Base-by-base conservation (phyloP, 2,329 filamentous ascomycete genomes). In the Trichoderma lentiforme region DNA sequence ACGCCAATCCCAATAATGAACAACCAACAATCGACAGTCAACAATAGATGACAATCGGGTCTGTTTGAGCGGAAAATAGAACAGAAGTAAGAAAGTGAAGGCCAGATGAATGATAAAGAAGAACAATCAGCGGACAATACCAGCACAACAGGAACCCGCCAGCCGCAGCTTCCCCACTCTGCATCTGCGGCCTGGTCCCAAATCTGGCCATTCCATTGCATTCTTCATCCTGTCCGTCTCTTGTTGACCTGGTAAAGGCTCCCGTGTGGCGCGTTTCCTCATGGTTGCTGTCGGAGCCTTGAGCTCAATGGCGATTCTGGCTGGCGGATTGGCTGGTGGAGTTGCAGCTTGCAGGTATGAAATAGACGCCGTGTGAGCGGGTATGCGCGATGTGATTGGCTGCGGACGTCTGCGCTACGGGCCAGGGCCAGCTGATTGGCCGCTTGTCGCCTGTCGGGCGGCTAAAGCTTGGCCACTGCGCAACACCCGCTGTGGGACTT, bases 341-440 rank as follows among this genome's bases (percentile, higher is more conserved):
- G 65, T 47, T 51, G 57, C 64, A 57, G 61, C 43, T 36, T 47
- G 39, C 56, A 62, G 21, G 57, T 72, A 68, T 72, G 71, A 68
- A 72, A 80, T 82, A 83, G 80, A 81, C 83, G 83, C 83, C 80
- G 75, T 73, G 69, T 70, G 74, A 74, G 69, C 70, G 75, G 61
- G 32, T 58, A 60, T 14, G 32, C 24, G 30, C 34, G 6, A 21
- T 12, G 30, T 76, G 65, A 81, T 81, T 81, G 80, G 80, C 53
- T 66, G 62, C 18, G 43, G 14, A 18, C 53, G 60, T 81, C 77
- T 70, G 78, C 80, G 79, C 79, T 76, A 71, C 73, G 63, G 69
- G 69, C 60, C 56, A 66, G 65, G 62, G 60, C 1, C 32, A 68
- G 74, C 73, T 79, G 76, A 79, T 79, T 79, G 78, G 78, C 58